Conservation (phyloP, 495 filamentous ascomycete species). For the Trichodelitschia bisporula region DNA sequence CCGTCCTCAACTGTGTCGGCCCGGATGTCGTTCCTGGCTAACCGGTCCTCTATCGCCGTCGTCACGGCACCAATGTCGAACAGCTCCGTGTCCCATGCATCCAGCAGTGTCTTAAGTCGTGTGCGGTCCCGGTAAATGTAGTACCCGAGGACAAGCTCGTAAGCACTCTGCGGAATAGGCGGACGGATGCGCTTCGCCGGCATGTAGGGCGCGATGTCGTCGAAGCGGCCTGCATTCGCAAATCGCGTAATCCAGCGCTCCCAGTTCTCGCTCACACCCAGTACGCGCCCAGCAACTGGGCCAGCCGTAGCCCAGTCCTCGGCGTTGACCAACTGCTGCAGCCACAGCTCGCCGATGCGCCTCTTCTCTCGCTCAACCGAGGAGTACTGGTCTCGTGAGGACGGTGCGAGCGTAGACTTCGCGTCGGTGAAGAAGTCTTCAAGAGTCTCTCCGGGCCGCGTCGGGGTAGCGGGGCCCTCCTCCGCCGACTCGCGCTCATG, state of each 20-base stretch:
- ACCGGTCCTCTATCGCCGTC: conserved; percentile 43
- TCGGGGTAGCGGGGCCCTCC: conserved; percentile 23
- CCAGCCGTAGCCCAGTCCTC: conserved; percentile 58
- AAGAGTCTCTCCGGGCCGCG: conserved; percentile 26
- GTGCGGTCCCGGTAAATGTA: conserved; percentile 50
- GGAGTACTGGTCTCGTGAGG: conserved; percentile 22
- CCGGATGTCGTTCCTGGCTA: conserved; percentile 38
- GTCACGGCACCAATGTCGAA: conserved; percentile 52
- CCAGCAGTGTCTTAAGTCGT: conserved; percentile 52
- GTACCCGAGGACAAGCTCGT: conserved; percentile 64
- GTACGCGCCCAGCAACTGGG: conserved; percentile 50
- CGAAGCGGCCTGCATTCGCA: conserved; percentile 55
- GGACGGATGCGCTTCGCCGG: conserved; percentile 51
- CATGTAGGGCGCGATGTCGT: conserved; percentile 71
- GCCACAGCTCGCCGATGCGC: conserved; percentile 76
- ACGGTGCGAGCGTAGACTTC: conserved; percentile 29
- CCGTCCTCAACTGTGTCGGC: conserved; percentile 44
- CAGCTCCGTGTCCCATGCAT: conserved; percentile 62
- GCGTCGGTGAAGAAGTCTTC: conserved; percentile 60
- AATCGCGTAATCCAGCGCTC: conserved; percentile 89
- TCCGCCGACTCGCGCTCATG: conserved; percentile 11
- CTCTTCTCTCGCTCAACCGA: conserved; percentile 74
- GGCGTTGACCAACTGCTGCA: conserved; percentile 52
- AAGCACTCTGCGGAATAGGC: conserved; percentile 56
- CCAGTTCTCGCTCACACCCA: conserved; percentile 60